A percentile compares a stretch with the other conserved stretches of the same genome.
phyloP scores from a whole-genome alignment of 2,329 filamentous ascomycete genomes.

The Phialophora macrospora region DNA sequence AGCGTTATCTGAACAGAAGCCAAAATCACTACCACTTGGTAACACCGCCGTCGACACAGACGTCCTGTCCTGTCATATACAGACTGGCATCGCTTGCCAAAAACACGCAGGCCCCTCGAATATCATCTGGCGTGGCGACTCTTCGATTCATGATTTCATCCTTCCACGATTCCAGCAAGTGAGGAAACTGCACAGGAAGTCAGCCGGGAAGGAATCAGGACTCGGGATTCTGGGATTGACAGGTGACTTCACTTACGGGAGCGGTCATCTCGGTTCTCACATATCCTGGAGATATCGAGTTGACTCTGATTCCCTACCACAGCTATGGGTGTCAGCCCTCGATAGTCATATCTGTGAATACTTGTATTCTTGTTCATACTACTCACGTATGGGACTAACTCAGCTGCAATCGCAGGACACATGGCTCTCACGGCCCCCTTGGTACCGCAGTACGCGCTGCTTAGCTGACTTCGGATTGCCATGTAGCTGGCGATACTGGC shows the following conservation, averaged over 20 bases:
- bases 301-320: constrained; percentile 49
- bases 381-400: constrained; percentile 47
- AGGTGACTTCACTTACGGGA: constrained; percentile 18
- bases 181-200: constrained; percentile 46
- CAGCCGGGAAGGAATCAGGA: not conserved
- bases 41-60: constrained; percentile 53
- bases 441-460: constrained; percentile 55
- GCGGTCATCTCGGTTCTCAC: constrained; percentile 47
- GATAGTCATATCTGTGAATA: not conserved
- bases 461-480: constrained; percentile 56
- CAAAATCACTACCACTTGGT: constrained; percentile 38
- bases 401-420: constrained; percentile 55
- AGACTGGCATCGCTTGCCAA: constrained; percentile 55
- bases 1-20: too few relatives aligned
- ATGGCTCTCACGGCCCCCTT: constrained; percentile 57
- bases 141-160: constrained; percentile 56
- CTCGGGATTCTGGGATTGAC: not conserved
- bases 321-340: too few relatives aligned
- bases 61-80: constrained; percentile 54
- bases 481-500: constrained; percentile 60
- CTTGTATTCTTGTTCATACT: constrained; percentile 9
- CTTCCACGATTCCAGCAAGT: constrained; percentile 57
- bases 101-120: constrained; percentile 56
- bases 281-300: constrained; percentile 51
- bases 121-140: constrained; percentile 57